Conservation (phyloP, 129 eudicot species). For the Calendula officinalis region DNA sequence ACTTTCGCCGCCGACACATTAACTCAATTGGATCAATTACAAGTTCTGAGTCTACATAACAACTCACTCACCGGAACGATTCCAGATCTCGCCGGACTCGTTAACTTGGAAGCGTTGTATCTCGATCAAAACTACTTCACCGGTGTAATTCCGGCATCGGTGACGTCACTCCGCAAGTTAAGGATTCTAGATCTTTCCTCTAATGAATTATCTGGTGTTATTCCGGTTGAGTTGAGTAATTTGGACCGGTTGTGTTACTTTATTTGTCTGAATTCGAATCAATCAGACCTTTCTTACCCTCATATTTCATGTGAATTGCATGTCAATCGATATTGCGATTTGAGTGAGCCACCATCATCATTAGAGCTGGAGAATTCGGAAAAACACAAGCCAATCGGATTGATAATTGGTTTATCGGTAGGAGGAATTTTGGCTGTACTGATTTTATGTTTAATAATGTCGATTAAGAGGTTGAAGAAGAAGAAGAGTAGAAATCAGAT, state of each 20-base stretch:
- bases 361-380: conserved; percentile 13
- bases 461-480: conserved; percentile 20
- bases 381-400: conserved; percentile 26
- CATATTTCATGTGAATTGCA: conserved; percentile 72
- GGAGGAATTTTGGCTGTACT: conserved; percentile 34
- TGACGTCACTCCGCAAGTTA: conserved; percentile 62
- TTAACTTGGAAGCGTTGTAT: conserved; percentile 59
- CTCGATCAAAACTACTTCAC: conserved; percentile 59
- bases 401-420: conserved; percentile 42
- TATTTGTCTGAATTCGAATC: conserved; percentile 67
- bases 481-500: conserved; percentile 1
- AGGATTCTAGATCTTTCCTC: conserved; percentile 62
- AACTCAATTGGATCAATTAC: conserved; percentile 55
- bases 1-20: conserved; percentile 47
- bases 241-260: conserved; percentile 51
- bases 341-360: conserved; percentile 17
- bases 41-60: conserved; percentile 69
- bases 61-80: conserved; percentile 87
- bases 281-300: conserved; percentile 46
- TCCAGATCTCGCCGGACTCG: conserved; percentile 60
- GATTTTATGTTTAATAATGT: conserved; percentile 36
- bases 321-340: conserved; percentile 48
- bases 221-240: conserved; percentile 39
- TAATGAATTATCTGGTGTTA: conserved; percentile 55
- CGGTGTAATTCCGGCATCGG: conserved; percentile 57